phyloP scores from a whole-genome alignment of 1,139 yeast genomes.

The Blastobotrys niveus region DNA sequence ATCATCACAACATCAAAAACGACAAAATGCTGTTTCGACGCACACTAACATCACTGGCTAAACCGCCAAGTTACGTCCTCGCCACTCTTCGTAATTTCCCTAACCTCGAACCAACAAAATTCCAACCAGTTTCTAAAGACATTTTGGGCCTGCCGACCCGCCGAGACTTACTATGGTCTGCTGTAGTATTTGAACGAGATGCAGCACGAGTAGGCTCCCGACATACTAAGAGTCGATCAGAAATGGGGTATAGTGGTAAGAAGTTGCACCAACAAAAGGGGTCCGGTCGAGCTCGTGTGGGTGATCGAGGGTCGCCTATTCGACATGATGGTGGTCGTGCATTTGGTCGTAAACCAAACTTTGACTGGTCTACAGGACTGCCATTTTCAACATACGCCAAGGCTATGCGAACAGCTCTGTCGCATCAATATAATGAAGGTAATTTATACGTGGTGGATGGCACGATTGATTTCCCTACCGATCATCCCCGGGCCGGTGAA shows the following conservation, averaged over 20 bases:
- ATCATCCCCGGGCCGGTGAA: conserved; percentile 47
- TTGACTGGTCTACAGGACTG: conserved; percentile 79
- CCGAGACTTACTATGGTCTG: conserved; percentile 89
- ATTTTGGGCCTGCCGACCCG: conserved; percentile 72
- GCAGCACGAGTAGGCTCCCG: conserved; percentile 84
- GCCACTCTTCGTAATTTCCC: conserved; percentile 85
- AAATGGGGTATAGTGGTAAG: conserved; percentile 77
- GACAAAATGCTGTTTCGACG: not conserved
- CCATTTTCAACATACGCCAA: conserved; percentile 66
- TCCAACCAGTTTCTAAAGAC: conserved; percentile 67
- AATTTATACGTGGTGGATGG: conserved; percentile 65
- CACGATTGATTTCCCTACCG: conserved; percentile 46
- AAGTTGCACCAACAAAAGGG: conserved; percentile 91
- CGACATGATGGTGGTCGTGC: conserved; percentile 89
- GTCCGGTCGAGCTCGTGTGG: conserved; percentile 89
- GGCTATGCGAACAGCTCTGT: conserved; percentile 77
- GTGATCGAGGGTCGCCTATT: conserved; percentile 92
- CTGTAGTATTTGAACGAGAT: conserved; percentile 89
- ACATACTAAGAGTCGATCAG: conserved; percentile 78
- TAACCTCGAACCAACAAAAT: conserved; percentile 72
- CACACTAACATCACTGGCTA: conserved; percentile 1
- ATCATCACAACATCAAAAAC: not conserved
- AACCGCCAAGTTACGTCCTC: conserved; percentile 70
- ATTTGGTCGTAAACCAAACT: conserved; percentile 74
- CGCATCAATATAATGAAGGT: conserved; percentile 73